Evolutionary conservation across 352 stramenopile genomes (phyloP).

Genomic region (Phytopythium helicoides): DNA sequence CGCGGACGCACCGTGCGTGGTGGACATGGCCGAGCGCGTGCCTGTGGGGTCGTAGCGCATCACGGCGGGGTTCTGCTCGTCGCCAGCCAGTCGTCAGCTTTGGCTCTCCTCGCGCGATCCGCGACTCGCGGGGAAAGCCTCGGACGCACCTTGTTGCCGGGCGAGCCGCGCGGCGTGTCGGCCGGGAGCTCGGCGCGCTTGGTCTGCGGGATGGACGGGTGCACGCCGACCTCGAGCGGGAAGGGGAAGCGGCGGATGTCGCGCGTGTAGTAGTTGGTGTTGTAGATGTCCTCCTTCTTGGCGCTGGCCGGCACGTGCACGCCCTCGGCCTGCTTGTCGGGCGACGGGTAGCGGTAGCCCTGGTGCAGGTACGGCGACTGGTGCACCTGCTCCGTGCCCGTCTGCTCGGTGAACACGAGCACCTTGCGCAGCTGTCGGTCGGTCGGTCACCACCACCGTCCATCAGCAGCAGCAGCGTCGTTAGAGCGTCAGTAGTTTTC

Average conservation of each 20-base stretch:
- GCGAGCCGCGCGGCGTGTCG: conserved; percentile 64
- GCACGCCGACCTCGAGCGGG: conserved; percentile 64
- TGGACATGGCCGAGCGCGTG: conserved; percentile 85
- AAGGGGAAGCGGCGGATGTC: conserved; percentile 73
- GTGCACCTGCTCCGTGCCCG: conserved; percentile 64
- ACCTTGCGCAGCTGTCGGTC: conserved; percentile 81
- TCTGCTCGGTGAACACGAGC: conserved; percentile 80
- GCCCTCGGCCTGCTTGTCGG: conserved; percentile 58
- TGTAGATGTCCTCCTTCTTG: conserved; percentile 81
- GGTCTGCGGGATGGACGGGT: conserved; percentile 62
- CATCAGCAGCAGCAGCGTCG: no score
- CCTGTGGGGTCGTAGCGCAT: conserved; percentile 80
- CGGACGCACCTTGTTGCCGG: conserved; percentile 65
- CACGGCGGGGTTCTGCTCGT: conserved; percentile 70
- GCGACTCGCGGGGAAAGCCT: no score
- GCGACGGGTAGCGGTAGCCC: conserved; percentile 78
- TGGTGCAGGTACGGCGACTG: conserved; percentile 63
- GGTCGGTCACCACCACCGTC: no score
- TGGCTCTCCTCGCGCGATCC: no score
- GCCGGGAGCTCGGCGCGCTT: conserved; percentile 63
- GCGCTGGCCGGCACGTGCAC: conserved; percentile 71
- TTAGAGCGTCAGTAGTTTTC: no score
- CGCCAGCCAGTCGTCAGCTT: no score
- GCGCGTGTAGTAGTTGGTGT: conserved; percentile 89
- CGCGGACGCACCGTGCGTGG: conserved; percentile 54